Evolutionary conservation across 768 basidiomycete genomes (phyloP), one percentile per base, ranked within the genome.

Genomic region (Russula lepida): DNA sequence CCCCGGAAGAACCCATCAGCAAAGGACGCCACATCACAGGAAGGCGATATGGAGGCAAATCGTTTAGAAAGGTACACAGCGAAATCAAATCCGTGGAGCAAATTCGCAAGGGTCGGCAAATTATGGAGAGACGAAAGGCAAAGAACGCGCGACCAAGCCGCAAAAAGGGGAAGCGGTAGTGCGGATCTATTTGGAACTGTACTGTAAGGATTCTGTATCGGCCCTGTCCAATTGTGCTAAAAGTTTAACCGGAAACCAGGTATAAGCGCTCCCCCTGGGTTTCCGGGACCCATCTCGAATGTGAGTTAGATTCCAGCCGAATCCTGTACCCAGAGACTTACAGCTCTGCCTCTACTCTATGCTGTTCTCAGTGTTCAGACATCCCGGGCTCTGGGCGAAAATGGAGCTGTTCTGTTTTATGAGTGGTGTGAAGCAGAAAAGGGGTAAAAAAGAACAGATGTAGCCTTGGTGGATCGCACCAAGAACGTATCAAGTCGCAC

Each of bases 71-170:
- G 58, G 84, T 89, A 64, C 93, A 85, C 72, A 86, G 74, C 48
- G 93, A 95, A 73, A 84, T 97, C 72, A 93, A 89, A 76, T 86
- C 83, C 0, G 84, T 82, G 28, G 90, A 93, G 52, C 89, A 95
- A 70, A 94, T 98, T 63, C 82, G 90, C 64, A 94, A 87, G 70
- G 76, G 79, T 33, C 80, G 94, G 63, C 84, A 83, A 68, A 54
- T 78, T 21, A 68, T 76, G 69, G 89, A 92, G 67, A 83, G 80
- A 65, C 82, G 80, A 68, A 82, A 78, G 70, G 83, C 79, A 21
- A 94, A 89, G 75, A 94, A 94, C 69, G 89, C 89, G n/a, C 79
- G 92, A 30, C 85, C 88, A 8, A 77, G 75, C 65, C 73, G 71
- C 48, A 77, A 79, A 39, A 79, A 75, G 67, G 72, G 77, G 68